phyloP scores from a whole-genome alignment of 2,329 filamentous ascomycete genomes.

The Mycosphaerella sp. region DNA sequence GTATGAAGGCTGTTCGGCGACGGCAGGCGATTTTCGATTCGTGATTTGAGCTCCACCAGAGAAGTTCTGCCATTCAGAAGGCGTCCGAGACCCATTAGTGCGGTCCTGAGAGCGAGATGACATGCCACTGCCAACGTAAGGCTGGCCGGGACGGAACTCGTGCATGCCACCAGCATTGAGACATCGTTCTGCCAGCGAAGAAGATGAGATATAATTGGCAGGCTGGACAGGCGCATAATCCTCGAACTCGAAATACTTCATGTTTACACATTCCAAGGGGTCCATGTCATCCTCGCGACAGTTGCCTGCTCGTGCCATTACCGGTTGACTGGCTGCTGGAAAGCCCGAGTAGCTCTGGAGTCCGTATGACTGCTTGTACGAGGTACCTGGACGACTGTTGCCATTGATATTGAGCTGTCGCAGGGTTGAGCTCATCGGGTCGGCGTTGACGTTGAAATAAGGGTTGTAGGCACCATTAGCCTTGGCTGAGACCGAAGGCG shows the following conservation, averaged over 20 bases:
- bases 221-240: conserved; percentile 30
- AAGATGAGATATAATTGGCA: conserved; percentile 9
- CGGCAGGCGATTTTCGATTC: conserved; percentile 15
- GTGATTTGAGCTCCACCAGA: conserved; percentile 9
- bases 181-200: conserved; percentile 18
- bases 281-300: conserved; percentile 17
- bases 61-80: conserved; percentile 41
- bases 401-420: conserved; percentile 23
- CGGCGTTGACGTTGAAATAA: conserved; percentile 38
- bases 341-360: background rate
- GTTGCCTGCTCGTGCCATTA: background rate
- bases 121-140: conserved; percentile 39
- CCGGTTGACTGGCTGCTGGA: background rate
- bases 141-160: conserved; percentile 21
- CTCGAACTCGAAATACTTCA: conserved; percentile 35
- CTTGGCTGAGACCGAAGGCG: conserved; percentile 46
- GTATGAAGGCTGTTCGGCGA: conserved; percentile 37
- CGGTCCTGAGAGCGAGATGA: conserved; percentile 35
- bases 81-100: conserved; percentile 42
- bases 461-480: conserved; percentile 38
- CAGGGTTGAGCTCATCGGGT: conserved; percentile 36
- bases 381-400: conserved; percentile 17
- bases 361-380: conserved; percentile 16
- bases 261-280: conserved; percentile 17
- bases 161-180: conserved; percentile 14